Evolutionary conservation across 2,329 filamentous ascomycete species (phyloP).

Genomic region (Pseudocercospora crystallina): DNA sequence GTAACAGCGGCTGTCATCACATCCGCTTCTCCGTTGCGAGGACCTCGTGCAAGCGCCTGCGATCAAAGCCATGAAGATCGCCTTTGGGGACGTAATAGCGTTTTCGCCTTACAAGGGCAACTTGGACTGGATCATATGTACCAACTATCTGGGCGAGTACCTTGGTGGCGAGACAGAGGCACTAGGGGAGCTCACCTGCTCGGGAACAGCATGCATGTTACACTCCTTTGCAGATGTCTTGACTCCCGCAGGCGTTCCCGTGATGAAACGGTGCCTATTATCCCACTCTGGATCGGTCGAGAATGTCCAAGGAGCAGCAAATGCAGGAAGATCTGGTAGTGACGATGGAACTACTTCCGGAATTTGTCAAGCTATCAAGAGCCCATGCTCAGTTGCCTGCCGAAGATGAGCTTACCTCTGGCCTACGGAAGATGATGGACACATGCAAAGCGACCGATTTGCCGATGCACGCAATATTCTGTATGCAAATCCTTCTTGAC

Average conservation of each 20-base stretch:
- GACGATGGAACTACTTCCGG: conserved; percentile 8
- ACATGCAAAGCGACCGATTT: no score
- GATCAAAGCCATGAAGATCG: not conserved
- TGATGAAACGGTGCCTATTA: conserved; percentile 6
- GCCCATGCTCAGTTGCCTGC: no score
- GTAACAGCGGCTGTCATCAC: not conserved
- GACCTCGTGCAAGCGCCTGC: no score
- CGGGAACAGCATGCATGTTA: not conserved
- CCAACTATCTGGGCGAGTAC: not conserved
- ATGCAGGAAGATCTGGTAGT: conserved; percentile 5
- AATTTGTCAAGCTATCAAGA: conserved; percentile 13
- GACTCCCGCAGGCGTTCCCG: not conserved
- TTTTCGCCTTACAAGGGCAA: not conserved
- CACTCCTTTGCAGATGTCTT: conserved; percentile 2
- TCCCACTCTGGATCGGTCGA: not conserved
- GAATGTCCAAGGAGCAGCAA: not conserved
- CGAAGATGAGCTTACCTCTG: no score
- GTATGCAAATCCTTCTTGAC: no score
- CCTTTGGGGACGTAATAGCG: not conserved
- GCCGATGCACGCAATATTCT: no score
- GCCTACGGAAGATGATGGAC: no score
- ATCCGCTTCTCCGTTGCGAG: no score
- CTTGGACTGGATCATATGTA: not conserved
- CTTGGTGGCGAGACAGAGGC: not conserved
- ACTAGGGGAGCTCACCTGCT: conserved; percentile 2